These are phyloP conservation scores for Beta macrorhiza DNA, from an alignment of 179 eudicot genomes.

Conservation along the genomic window DNA sequence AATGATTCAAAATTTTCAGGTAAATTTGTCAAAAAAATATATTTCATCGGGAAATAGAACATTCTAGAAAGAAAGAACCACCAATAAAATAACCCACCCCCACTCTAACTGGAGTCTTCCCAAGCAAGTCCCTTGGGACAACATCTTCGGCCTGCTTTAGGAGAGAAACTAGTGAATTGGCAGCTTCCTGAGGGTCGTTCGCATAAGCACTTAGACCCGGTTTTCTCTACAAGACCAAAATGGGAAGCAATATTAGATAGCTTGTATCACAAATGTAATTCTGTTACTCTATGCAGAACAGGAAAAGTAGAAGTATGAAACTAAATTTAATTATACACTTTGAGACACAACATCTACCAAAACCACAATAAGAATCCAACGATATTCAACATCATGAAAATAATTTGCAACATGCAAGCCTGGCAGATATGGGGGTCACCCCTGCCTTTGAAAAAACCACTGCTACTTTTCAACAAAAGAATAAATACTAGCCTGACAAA, in stretches of 20 bases:
- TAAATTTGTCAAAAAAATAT: background rate
- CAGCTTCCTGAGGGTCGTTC: slow-evolving; percentile 82
- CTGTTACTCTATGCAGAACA: background rate
- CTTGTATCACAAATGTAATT: background rate
- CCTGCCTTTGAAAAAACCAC: background rate
- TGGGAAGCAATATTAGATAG: background rate
- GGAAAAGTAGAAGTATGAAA: background rate
- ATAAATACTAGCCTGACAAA: background rate
- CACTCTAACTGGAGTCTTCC: slow-evolving; percentile 81
- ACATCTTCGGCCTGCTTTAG: slow-evolving; percentile 59
- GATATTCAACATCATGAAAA: background rate
- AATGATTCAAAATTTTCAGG: background rate
- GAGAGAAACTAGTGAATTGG: slow-evolving; percentile 61
- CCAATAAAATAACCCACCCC: slow-evolving; percentile 58
- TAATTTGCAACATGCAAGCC: background rate
- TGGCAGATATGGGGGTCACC: background rate
- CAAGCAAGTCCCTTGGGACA: slow-evolving; percentile 64
- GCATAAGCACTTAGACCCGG: slow-evolving; percentile 89
- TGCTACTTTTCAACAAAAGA: background rate
- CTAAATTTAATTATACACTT: no score
- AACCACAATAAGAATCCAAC: no score
- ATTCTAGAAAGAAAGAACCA: slow-evolving; percentile 11
- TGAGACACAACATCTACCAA: background rate
- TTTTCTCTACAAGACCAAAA: slow-evolving; percentile 48
- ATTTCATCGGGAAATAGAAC: background rate